Conservation (phyloP, 2,329 filamentous ascomycete genomes). For the Cercospora beticola region DNA sequence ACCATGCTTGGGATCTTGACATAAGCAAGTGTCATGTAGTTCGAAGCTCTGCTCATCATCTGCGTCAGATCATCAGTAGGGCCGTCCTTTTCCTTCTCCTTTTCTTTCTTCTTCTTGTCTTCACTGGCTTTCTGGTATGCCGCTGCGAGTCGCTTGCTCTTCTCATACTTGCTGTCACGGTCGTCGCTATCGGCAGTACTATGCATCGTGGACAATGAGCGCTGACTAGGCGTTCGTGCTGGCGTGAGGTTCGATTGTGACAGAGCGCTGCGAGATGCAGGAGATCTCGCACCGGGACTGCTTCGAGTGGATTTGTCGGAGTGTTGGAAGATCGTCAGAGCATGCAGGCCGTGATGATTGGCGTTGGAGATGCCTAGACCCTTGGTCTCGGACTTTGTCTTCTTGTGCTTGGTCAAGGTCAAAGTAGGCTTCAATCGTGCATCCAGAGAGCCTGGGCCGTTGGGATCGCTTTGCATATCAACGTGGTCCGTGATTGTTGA, state of each 20-base stretch:
- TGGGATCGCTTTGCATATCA: constrained; percentile 45
- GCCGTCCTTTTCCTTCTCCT: constrained; percentile 59
- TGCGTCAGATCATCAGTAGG: constrained; percentile 86
- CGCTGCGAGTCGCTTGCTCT: constrained; percentile 31
- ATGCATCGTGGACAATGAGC: constrained; percentile 33
- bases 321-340: constrained; percentile 48
- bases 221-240: constrained; percentile 35
- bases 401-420: constrained; percentile 48
- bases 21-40: constrained; percentile 95
- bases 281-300: constrained; percentile 20
- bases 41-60: constrained; percentile 93
- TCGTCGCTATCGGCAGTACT: constrained; percentile 28
- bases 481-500: constrained; percentile 15
- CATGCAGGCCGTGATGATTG: constrained; percentile 34
- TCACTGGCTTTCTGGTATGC: constrained; percentile 16
- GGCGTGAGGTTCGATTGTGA: constrained; percentile 29
- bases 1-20: constrained; percentile 95
- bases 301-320: constrained; percentile 35
- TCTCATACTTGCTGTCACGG: constrained; percentile 27
- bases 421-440: constrained; percentile 80
- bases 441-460: constrained; percentile 72
- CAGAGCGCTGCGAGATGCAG: constrained; percentile 30
- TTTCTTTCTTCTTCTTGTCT: constrained; percentile 45
- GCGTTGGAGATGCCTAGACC: constrained; percentile 36
- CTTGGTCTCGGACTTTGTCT: constrained; percentile 32